Percentiles rank a stretch among this genome's conserved stretches.
phyloP scores from a whole-genome alignment of 2,329 filamentous ascomycete genomes.

The Penicillium sp. region DNA sequence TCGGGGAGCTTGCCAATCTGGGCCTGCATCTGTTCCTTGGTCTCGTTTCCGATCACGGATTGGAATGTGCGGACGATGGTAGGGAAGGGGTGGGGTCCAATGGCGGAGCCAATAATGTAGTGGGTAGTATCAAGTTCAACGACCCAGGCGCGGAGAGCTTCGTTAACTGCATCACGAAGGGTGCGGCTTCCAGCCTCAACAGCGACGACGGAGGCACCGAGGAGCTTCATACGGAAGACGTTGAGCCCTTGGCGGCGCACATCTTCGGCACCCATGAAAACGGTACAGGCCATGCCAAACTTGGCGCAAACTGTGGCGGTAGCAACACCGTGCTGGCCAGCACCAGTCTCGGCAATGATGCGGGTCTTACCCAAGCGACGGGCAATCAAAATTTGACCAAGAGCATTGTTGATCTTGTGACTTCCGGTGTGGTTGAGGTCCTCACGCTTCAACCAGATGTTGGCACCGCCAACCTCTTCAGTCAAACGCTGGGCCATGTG shows the following conservation, averaged over 20 bases:
- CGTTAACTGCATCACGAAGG: slow-evolving; percentile 86
- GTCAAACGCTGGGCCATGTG: slow-evolving; percentile 88
- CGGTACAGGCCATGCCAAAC: slow-evolving; percentile 95
- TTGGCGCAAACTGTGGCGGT: slow-evolving; percentile 97
- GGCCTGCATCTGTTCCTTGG: slow-evolving; percentile 84
- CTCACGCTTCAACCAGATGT: slow-evolving; percentile 97
- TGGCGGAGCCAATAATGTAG: slow-evolving; percentile 97
- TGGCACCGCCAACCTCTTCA: slow-evolving; percentile 83
- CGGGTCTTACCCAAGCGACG: slow-evolving; percentile 86
- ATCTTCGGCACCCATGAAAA: slow-evolving; percentile 98
- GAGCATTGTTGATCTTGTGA: slow-evolving; percentile 99
- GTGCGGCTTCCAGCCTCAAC: slow-evolving; percentile 88
- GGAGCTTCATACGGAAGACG: slow-evolving; percentile 96
- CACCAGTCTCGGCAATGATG: slow-evolving; percentile 97
- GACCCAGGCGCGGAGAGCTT: slow-evolving; percentile 92
- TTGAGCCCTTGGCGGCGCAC: slow-evolving; percentile 94
- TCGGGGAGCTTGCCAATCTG: slow-evolving; percentile 87
- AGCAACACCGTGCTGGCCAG: slow-evolving; percentile 95
- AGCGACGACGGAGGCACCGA: slow-evolving; percentile 87
- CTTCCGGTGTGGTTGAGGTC: slow-evolving; percentile 97
- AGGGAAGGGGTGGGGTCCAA: slow-evolving; percentile 96
- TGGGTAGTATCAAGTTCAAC: slow-evolving; percentile 89
- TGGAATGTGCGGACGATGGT: slow-evolving; percentile 98
- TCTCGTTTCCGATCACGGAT: slow-evolving; percentile 92
- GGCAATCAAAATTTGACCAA: slow-evolving; percentile 88